Evolutionary conservation across 2,329 filamentous ascomycete genomes (phyloP).

Genomic region (Apiospora kogelbergensis): DNA sequence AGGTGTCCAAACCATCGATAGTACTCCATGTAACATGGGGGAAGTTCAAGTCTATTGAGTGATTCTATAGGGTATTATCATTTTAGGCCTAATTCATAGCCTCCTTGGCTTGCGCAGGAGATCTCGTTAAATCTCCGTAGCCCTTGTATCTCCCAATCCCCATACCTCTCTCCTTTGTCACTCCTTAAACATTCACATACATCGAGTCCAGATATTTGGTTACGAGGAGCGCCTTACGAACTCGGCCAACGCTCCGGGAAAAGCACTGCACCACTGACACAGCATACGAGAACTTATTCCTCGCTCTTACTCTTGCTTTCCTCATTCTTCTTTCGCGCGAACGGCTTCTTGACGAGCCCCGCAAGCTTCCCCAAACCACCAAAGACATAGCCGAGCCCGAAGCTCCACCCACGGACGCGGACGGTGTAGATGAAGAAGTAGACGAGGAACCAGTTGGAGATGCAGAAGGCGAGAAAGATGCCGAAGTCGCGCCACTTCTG

Average conservation of each 20-base stretch:
- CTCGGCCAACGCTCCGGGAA: neutral
- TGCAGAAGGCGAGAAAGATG: conserved; percentile 69
- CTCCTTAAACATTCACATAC: neutral
- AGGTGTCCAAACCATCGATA: neutral
- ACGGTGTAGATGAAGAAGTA: conserved; percentile 79
- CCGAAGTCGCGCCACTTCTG: conserved; percentile 73
- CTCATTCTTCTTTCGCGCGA: conserved; percentile 15
- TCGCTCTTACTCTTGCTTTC: neutral
- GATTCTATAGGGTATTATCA: neutral
- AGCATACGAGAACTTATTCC: neutral
- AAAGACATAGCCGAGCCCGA: conserved; percentile 64
- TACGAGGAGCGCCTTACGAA: neutral
- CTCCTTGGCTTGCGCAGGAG: neutral
- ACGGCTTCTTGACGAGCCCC: conserved; percentile 32
- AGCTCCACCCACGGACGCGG: conserved; percentile 67
- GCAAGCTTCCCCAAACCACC: conserved; percentile 26
- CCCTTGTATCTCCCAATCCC: neutral
- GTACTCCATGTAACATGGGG: too few species aligned
- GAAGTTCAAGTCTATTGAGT: neutral
- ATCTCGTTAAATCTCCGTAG: neutral
- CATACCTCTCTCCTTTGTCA: neutral
- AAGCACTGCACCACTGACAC: too few species aligned
- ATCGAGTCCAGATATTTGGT: neutral
- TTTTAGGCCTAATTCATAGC: neutral
- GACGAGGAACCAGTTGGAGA: conserved; percentile 70